Base-by-base conservation (phyloP, 2,329 filamentous ascomycete species). In the Nemania bipapillata region DNA sequence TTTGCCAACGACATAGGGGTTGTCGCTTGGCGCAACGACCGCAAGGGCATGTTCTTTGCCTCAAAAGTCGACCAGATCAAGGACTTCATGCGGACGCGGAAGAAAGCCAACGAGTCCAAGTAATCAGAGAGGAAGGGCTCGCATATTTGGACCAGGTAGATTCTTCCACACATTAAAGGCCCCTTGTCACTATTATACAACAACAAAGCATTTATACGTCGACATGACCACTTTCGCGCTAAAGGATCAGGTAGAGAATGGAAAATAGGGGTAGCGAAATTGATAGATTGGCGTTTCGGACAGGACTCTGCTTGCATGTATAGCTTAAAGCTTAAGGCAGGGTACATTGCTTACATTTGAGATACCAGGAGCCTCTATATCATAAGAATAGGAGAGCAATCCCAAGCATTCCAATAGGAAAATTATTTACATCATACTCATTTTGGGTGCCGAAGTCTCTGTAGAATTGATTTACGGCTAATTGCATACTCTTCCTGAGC, bases 1-100 rank as follows among this genome's bases (percentile, higher is more conserved):
- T 96, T 97, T 80, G 95, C 96, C 0, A 91, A 95, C 74, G 93
- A 96, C 78, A 90, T 97, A 70, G 96, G 96, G 17, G 94, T 99
- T 32, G 79, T 97, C 76, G 87, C 92, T 3, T 98, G 95, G 93
- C 91, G 90, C 77, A 96, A 90, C 74, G 92, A 97, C 77, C 83
- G 84, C 62, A 91, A 90, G 78, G 87, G 90, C 70, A 91, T 92
- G 84, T 97, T 99, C 81, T 99, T 99, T 79, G 94, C 96, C 6
- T 96, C 89, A 67, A 91, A 94, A 77, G 89, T 96, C 76, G 94
- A 98, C 79, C 94, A 97, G 82, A 90, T 99, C 70, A 87, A 90
- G 67, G 89, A 91, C 69, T 98, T 92, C 79, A 85, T 97, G 72
- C 90, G 89, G 76, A 74, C 72, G 3, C 69, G 75, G 0, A 74